phyloP scores from a whole-genome alignment of 768 basidiomycete genomes.

The Neoboletus brunneissimus region DNA sequence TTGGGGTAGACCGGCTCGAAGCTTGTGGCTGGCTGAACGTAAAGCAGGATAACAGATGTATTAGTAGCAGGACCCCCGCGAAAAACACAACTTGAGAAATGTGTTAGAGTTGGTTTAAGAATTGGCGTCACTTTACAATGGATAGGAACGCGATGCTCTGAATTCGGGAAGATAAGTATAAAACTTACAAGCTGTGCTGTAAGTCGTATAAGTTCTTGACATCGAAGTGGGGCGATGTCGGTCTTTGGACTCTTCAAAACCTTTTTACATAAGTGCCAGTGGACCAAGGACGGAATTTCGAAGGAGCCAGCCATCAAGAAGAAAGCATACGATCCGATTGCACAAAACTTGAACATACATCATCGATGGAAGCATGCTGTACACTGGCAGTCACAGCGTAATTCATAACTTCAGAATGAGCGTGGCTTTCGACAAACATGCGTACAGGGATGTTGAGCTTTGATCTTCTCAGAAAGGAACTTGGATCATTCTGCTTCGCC shows the following conservation, averaged over 20 bases:
- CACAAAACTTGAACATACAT: neutral
- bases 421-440: neutral
- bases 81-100: neutral
- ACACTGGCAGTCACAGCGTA: too few relatives aligned
- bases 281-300: too few relatives aligned
- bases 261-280: too few relatives aligned
- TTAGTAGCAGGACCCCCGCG: neutral
- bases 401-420: neutral
- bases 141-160: too few relatives aligned
- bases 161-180: too few relatives aligned
- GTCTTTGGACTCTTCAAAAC: too few relatives aligned
- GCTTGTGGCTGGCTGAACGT: neutral
- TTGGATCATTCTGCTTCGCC: constrained; percentile 76
- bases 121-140: too few relatives aligned
- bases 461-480: constrained; percentile 63
- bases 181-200: too few relatives aligned
- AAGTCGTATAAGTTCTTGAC: too few relatives aligned
- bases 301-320: too few relatives aligned
- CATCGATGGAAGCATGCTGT: neutral
- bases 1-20: neutral
- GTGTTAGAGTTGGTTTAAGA: neutral
- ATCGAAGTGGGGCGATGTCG: too few relatives aligned
- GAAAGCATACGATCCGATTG: too few relatives aligned
- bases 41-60: neutral
- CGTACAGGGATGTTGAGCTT: neutral